Percentiles rank a stretch among this genome's conserved stretches.
phyloP scores from a whole-genome alignment of 441 rosid species.

The Populus hybrid region DNA sequence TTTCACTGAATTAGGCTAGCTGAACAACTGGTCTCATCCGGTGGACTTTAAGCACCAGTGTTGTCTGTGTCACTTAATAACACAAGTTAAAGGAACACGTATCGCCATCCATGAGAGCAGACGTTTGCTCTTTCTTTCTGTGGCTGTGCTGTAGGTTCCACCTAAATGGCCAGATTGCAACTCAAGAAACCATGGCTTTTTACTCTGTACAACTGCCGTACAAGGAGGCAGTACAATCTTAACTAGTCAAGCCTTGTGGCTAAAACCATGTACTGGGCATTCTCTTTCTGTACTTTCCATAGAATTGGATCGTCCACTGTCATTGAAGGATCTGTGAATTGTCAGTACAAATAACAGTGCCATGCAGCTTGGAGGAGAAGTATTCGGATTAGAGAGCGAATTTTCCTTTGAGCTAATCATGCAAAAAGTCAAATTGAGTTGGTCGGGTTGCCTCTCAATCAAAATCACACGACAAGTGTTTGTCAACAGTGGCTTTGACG shows the following conservation, averaged over 20 bases:
- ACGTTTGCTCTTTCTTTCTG: not conserved
- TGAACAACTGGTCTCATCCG: not conserved
- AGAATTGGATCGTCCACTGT: not conserved
- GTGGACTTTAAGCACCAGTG: not conserved
- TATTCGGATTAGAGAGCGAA: not conserved
- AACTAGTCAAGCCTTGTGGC: not conserved
- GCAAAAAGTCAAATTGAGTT: slow-evolving; percentile 10
- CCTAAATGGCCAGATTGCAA: slow-evolving; percentile 23
- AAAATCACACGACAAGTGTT: slow-evolving; percentile 8
- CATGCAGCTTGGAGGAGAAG: not conserved
- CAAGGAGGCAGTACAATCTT: slow-evolving; percentile 10
- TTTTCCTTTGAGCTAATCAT: not conserved
- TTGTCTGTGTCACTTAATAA: not conserved
- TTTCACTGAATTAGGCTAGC: not conserved
- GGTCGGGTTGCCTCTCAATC: slow-evolving; percentile 27
- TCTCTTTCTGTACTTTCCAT: not conserved
- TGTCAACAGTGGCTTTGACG: slow-evolving; percentile 21
- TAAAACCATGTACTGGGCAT: not conserved
- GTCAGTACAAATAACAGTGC: not conserved
- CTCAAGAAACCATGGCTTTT: slow-evolving; percentile 18
- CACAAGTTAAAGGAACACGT: not conserved
- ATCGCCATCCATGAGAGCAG: not conserved
- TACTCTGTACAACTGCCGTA: not conserved
- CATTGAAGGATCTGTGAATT: not conserved
- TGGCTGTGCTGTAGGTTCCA: slow-evolving; percentile 19